Base-by-base conservation (phyloP, 2,329 filamentous ascomycete species). In the Xylariaceae sp. region DNA sequence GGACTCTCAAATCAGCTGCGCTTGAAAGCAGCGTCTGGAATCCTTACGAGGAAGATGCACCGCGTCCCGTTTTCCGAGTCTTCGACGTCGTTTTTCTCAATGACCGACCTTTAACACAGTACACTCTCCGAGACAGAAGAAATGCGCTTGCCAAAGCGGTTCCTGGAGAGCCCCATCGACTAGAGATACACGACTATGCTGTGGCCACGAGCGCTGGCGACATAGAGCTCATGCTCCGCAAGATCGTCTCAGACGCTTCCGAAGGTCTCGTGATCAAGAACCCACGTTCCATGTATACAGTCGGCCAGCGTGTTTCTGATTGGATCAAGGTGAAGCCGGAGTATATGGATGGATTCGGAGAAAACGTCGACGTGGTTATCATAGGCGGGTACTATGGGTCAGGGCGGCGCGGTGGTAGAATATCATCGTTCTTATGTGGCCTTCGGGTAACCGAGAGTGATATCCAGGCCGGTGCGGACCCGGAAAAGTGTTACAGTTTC, bases 321-420 rank as follows among this genome's bases (percentile, higher is more conserved):
- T 99, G 94, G 94, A 88, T 97, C 76, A 99, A 99, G 72, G 92
- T 99, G 7, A 99, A 99, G 70, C 94, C 94, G 1, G 94, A 99
- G 65, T 99, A 99, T 73, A 97, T 97, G 92, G 87, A 87, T 1
- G 93, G 96, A 63, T 96, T 94, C 72, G 94, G 94, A 62, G 93
- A 97, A 74, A 90, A 88, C 0, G 83, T 99, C 2, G 94, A 99
- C 71, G 91, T 92, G 65, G 77, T 97, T 11, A 80, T 99, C 13
- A 85, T 99, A 56, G 94, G 93, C 57, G 94, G 91, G 7, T 97
- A 96, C 75, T 99, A 90, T 71, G 94, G 94, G 11, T 90, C 89
- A 35, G 94, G 94, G 0, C 85, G 83, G 58, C 85, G 94, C 52
- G 94, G 94, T 53, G 94, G 93, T 47, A 84, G 77, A 1, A 77